Conservation (phyloP, 768 basidiomycete genomes). For the Leucocoprinus sp. region DNA sequence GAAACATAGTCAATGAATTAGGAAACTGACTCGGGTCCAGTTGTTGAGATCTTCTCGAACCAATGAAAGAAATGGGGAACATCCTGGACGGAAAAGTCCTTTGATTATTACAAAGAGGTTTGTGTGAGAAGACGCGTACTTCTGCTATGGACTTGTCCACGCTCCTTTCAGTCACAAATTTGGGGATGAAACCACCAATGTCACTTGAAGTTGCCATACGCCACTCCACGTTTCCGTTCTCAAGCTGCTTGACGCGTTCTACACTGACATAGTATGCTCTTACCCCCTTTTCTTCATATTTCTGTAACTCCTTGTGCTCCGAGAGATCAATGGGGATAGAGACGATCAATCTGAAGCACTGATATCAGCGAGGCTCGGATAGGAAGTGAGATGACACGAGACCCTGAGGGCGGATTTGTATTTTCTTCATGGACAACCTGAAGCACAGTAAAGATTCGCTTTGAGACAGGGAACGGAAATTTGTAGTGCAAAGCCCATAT, state of each 20-base stretch:
- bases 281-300: conserved; percentile 55
- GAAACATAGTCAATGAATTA: neutral
- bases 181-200: conserved; percentile 62
- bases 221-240: conserved; percentile 64
- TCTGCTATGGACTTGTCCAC: conserved; percentile 57
- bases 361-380: neutral
- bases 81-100: conserved; percentile 34
- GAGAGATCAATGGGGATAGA: conserved; percentile 66
- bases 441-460: conserved; percentile 69
- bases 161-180: conserved; percentile 50
- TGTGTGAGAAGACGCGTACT: conserved; percentile 26
- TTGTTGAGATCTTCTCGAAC: conserved; percentile 29
- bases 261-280: conserved; percentile 65
- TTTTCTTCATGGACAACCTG: conserved; percentile 52
- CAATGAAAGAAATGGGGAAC: conserved; percentile 68
- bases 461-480: conserved; percentile 61
- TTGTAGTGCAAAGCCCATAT: conserved; percentile 72
- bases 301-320: conserved; percentile 46
- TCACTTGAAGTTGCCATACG: conserved; percentile 72
- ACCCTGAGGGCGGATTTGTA: conserved; percentile 51
- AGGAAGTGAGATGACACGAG: neutral
- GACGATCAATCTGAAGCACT: conserved; percentile 33
- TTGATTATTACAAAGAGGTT: neutral
- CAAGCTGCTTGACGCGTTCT: conserved; percentile 56
- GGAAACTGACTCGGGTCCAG: too few relatives aligned